Base-by-base conservation (phyloP, 352 stramenopile genomes). In the Globisporangium okanoganense region DNA sequence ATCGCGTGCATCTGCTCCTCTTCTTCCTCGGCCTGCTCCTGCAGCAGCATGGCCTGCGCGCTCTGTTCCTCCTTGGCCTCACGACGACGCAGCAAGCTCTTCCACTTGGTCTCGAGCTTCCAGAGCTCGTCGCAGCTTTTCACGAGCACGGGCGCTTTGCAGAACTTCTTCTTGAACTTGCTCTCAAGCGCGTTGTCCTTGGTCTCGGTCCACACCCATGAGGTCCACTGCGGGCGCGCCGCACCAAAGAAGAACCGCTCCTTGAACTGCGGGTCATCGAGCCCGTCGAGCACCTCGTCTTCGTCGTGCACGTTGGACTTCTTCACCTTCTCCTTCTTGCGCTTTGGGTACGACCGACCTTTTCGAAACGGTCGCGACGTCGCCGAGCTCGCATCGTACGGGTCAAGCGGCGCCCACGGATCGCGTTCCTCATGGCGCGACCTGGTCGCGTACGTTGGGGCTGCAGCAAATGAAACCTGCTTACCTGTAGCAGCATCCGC, bases 291-390 rank as follows among this genome's bases (percentile, higher is more conserved):
- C 5, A 67, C 65, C n/a, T 72, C 64, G n/a, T 78, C 71, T 1
- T 85, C 70, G 31, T 67, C 71, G 0, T 64, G 71, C 5, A 84
- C 84, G 45, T 67, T 80, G 44, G 64, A 75, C 48, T 72, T 58
- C 49, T 61, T 65, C 4, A 54, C 50, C 57, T 65, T 76, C 56
- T 74, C 71, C 56, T 78, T 75, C 54, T 80, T 85, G 0, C 72
- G 69, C 20, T 65, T 69, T 12, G 81, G 79, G 47, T 88, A 94
- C 36, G 82, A 89, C 44, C 79, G 63, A 0, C 84, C 86, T 61
- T 95, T 93, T 43, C 73, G 72, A 67, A 93, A 93, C n/a, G 83
- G 78, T 3, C 75, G 70, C 8, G 81, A 74, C 8, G 78, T 81
- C 12, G 80, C 78, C 7, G 76, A 70, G 51, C 69, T 92, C 1